These are phyloP conservation scores for Paramecium primaurelia DNA, from an alignment of 73 alveolate species.

Conservation along the genomic window DNA sequence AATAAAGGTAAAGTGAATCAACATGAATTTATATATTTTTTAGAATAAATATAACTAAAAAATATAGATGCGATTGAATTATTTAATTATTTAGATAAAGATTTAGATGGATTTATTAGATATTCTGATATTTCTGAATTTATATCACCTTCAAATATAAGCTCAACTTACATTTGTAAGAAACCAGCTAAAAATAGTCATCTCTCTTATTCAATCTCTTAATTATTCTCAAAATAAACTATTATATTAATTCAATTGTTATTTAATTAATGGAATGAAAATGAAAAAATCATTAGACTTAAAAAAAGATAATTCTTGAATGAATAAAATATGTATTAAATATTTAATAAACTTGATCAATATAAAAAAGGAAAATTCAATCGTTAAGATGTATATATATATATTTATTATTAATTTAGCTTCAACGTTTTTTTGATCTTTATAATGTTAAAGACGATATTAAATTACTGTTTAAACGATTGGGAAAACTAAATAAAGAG, in stretches of 20 bases:
- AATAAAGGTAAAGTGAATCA: constrained; percentile 29
- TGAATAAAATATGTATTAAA: background rate
- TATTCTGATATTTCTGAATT: constrained; percentile 30
- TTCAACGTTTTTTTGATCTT: background rate
- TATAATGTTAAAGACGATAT: background rate
- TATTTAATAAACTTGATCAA: background rate
- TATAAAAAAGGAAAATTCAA: background rate
- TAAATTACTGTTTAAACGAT: background rate
- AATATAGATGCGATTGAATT: background rate
- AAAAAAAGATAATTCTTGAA: background rate
- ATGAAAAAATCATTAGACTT: background rate
- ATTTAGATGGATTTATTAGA: constrained; percentile 38
- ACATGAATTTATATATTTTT: background rate
- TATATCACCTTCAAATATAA: background rate
- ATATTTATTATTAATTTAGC: background rate
- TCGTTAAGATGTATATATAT: background rate
- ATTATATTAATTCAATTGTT: background rate
- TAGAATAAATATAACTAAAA: background rate
- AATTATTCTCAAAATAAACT: background rate
- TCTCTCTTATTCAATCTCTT: background rate
- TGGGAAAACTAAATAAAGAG: constrained; percentile 16
- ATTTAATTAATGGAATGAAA: background rate
- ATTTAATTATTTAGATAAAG: constrained; percentile 25
- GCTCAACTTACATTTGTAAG: background rate
- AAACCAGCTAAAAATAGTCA: background rate